Conservation (phyloP, 495 filamentous ascomycete genomes). For the Podospora pseudoanserina region DNA sequence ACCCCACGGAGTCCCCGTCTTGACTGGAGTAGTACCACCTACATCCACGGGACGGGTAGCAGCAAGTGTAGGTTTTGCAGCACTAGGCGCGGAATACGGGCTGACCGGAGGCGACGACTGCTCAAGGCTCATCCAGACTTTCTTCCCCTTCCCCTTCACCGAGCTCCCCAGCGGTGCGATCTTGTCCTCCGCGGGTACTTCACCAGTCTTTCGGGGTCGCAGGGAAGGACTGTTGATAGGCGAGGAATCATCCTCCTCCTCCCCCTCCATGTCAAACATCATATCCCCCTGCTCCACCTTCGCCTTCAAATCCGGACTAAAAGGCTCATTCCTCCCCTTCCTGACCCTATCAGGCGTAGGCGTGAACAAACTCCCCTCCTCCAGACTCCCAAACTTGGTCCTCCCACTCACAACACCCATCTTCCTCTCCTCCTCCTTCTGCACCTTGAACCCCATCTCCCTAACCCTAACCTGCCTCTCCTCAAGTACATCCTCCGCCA, state of each 20-base stretch:
- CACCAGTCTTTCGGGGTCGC: constrained; percentile 15
- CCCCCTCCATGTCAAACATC: constrained; percentile 93
- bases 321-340: constrained; percentile 43
- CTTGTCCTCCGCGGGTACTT: constrained; percentile 20
- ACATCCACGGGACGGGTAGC: background rate
- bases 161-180: constrained; percentile 24
- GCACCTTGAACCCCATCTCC: constrained; percentile 55
- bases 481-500: constrained; percentile 51
- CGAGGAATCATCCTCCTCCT: constrained; percentile 52
- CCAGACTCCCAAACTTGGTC: constrained; percentile 50
- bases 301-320: constrained; percentile 59
- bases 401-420: constrained; percentile 43
- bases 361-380: constrained; percentile 51
- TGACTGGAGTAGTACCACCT: constrained; percentile 9
- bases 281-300: constrained; percentile 68
- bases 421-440: constrained; percentile 59
- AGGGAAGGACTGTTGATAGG: constrained; percentile 20
- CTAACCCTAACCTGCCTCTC: constrained; percentile 47
- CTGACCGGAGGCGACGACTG: constrained; percentile 3
- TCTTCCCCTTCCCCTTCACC: constrained; percentile 23
- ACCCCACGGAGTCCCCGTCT: constrained; percentile 57
- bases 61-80: background rate
- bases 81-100: background rate
- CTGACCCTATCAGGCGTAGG: constrained; percentile 53
- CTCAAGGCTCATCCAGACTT: constrained; percentile 11